Base-by-base conservation (phyloP, 768 basidiomycete species). In the Clitopilus hobsonii region DNA sequence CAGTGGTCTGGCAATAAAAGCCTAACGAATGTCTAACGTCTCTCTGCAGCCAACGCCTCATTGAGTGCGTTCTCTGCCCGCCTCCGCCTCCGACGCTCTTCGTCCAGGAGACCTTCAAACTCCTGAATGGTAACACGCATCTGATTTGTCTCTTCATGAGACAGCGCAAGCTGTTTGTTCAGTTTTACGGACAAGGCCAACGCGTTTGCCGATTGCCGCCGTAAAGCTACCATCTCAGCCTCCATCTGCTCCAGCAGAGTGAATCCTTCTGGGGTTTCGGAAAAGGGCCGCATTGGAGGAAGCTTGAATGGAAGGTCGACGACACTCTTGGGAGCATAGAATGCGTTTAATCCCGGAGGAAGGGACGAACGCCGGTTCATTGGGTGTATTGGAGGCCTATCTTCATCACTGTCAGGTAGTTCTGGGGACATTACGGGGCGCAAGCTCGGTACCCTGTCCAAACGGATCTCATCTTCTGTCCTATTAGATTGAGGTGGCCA, bases 401-500 rank as follows among this genome's bases (percentile, higher is more conserved):
- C 86, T 55, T 88, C 87, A 62, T 88, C 86, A 63, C 86, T 89
- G 66, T 87, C 85, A 58, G 74, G 85, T 58, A 77, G 80, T 50
- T 81, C 82, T n/a, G 75, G 73, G 22, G 68, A 16, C 22, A 18
- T 45, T 18, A 23, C 18, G 8, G 14, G 8, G 4, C 22, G 18
- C 4, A 45, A 45, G 18, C 41, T 45, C n/a, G 16, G 18, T 8
- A 45, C 18, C 8, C 18, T 16, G 4, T 45, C 18, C 22, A 18
- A 23, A n/a, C 48, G 49, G 14, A 16, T 29, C 30, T n/a, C 50
- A 11, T 28, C 58, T 51, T 52, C 53, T 3, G 23, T 28, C 18
- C 41, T 45, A 11, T 32, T 7, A 32, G n/a, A 45, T 20, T 45
- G 41, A 10, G 41, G 41, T 5, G 41, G 41, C 41, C 41, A 45